These are phyloP conservation scores for Talaromyces atroroseus DNA, from an alignment of 2,329 filamentous ascomycete species.

Conservation along the genomic window DNA sequence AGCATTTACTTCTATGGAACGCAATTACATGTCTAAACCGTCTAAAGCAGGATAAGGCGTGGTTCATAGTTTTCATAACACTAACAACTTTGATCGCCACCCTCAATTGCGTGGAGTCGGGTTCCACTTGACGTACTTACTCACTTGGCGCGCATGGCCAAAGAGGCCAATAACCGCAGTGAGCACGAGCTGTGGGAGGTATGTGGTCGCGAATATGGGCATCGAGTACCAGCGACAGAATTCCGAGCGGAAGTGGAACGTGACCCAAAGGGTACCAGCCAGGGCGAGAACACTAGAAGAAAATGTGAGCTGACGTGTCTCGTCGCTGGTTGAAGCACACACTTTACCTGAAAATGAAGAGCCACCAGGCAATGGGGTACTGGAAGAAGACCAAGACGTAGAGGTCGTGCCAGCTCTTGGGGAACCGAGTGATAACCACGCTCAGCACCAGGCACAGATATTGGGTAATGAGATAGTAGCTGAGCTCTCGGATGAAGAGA, in stretches of 20 bases:
- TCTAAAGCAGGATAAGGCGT: neutral
- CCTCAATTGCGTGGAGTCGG: constrained; percentile 31
- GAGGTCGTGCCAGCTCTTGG: constrained; percentile 31
- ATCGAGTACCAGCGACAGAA: constrained; percentile 40
- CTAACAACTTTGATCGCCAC: neutral
- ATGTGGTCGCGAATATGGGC: constrained; percentile 38
- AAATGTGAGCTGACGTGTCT: neutral
- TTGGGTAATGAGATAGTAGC: constrained; percentile 47
- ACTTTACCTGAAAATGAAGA: constrained; percentile 43
- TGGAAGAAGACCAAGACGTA: constrained; percentile 44
- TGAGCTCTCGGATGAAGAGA: constrained; percentile 42
- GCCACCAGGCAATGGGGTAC: constrained; percentile 45
- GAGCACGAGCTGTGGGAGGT: constrained; percentile 42
- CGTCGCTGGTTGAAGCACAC: neutral
- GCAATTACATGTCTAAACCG: neutral
- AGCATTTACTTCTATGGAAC: neutral
- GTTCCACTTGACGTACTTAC: constrained; percentile 45
- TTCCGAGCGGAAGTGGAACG: constrained; percentile 42
- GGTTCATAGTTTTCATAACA: neutral
- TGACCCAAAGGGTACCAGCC: constrained; percentile 43
- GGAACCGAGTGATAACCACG: constrained; percentile 43
- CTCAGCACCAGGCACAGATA: constrained; percentile 44
- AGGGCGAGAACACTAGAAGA: constrained; percentile 36
- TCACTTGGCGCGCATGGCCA: constrained; percentile 43
- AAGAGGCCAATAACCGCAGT: constrained; percentile 44